Evolutionary conservation across 805 yeast genomes (phyloP).

Genomic region (Saturnispora halmiae): DNA sequence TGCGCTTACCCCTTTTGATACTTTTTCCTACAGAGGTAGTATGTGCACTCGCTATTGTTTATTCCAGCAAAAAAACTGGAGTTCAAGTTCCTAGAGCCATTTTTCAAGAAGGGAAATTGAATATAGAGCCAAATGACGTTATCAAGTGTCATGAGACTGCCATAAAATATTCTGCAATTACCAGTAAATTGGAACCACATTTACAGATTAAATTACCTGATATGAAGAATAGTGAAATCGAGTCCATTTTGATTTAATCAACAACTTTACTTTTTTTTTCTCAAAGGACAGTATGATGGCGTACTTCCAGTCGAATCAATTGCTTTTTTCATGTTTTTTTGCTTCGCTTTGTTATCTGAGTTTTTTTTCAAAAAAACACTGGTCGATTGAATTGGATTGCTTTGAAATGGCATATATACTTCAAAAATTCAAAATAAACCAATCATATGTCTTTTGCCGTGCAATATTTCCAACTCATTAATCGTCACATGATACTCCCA

Average conservation of each 20-base stretch:
- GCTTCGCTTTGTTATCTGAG: too few species aligned
- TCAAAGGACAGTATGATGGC: too few species aligned
- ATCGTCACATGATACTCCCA: slow-evolving; percentile 17
- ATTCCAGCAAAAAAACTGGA: slow-evolving; percentile 19
- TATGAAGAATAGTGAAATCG: slow-evolving; percentile 7
- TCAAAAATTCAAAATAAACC: too few species aligned
- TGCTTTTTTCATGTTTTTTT: neutral
- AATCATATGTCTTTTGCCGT: too few species aligned
- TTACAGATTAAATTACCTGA: slow-evolving; percentile 21
- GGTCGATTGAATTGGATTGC: too few species aligned
- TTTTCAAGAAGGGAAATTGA: slow-evolving; percentile 14
- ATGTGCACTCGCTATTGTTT: slow-evolving; percentile 20
- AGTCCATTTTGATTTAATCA: neutral
- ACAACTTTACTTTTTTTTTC: too few species aligned
- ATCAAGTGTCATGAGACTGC: slow-evolving; percentile 22
- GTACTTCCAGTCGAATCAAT: too few species aligned
- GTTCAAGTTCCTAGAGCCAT: slow-evolving; percentile 15
- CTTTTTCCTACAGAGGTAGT: slow-evolving; percentile 20
- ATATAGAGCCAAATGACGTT: slow-evolving; percentile 15
- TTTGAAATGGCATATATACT: too few species aligned
- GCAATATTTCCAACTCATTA: too few species aligned
- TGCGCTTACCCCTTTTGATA: slow-evolving; percentile 25
- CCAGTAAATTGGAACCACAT: slow-evolving; percentile 18
- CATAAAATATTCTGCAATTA: slow-evolving; percentile 15
- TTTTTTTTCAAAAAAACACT: too few species aligned